Conservation (phyloP, 805 yeast species). For the Naumovozyma dairenensis region DNA sequence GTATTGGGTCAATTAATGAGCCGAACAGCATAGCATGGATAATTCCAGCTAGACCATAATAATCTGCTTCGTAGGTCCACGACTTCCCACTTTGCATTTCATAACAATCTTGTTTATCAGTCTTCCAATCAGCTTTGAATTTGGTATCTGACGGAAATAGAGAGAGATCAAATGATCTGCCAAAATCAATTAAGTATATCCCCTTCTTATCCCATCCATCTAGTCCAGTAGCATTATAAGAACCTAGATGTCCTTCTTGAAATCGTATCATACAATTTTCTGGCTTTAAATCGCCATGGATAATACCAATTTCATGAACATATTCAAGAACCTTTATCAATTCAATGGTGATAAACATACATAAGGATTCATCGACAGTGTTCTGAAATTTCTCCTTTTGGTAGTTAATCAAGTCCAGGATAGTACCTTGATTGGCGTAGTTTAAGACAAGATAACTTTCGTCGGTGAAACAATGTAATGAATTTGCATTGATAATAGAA, state of each 20-base stretch:
- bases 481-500: conserved; percentile 41
- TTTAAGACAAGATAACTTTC: conserved; percentile 62
- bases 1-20: conserved; percentile 40
- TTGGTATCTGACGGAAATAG: conserved; percentile 41
- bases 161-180: conserved; percentile 64
- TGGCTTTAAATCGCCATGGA: conserved; percentile 81
- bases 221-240: conserved; percentile 29
- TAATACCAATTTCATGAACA: conserved; percentile 55
- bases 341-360: conserved; percentile 55
- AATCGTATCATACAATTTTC: conserved; percentile 76
- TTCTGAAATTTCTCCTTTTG: conserved; percentile 27
- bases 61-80: conserved; percentile 78
- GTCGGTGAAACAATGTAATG: conserved; percentile 48
- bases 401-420: conserved; percentile 55
- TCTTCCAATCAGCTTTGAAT: conserved; percentile 51
- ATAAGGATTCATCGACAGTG: conserved; percentile 49
- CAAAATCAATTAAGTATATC: conserved; percentile 66
- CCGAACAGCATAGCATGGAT: conserved; percentile 71
- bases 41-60: conserved; percentile 69
- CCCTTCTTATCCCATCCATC: conserved; percentile 46
- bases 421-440: conserved; percentile 60
- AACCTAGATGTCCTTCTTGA: conserved; percentile 18
- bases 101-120: conserved; percentile 62
- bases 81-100: conserved; percentile 50
- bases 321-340: conserved; percentile 47